Base-by-base conservation (phyloP, 345 rosid species). In the Eucalyptus guilfoylei region DNA sequence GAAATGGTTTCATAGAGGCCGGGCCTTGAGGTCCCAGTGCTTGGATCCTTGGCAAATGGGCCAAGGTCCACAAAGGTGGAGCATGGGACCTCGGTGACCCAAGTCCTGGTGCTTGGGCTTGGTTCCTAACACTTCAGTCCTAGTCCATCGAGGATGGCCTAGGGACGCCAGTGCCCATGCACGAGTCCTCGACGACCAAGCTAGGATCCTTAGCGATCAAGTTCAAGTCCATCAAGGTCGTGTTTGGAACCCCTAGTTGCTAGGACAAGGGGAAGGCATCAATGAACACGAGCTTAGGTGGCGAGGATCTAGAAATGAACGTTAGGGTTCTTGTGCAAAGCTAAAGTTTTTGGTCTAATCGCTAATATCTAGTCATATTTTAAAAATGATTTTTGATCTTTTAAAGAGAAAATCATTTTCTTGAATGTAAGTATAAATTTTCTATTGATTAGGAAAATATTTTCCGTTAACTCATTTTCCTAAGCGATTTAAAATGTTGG, bases 241-340 rank as follows among this genome's bases (percentile, higher is more conserved):
- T 2, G 62, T 11, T 55, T 24, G 30, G 30, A 30, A 55, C 30
- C 6, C 28, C 13, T 55, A 55, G 62, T 55, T 23, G 30, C 30
- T 55, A 55, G 0, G 62, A 55, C 1, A 0, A 9, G 30, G 62
- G 62, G 30, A 55, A 55, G 28, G 30, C 30, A 55, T 24, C 3
- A 0, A 1, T 55, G 62, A 14, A 55, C 62, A 24, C 3, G 1
- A 55, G 30, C 62, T 55, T 55, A 0, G 60, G 60, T 54, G 60
- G 5, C 1, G 6, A 54, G 28, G 60, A 4, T 0, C 28, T 0
- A 21, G 0, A 54, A 21, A 23, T 23, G 60, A 9, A 26, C 11
- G 0, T 21, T 54, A 54, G 26, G 23, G 5, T 54, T 19, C 24
- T 0, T 0, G 0, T 54, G 58, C 58, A 19, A 54, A 54, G 58